phyloP scores from a whole-genome alignment of 495 filamentous ascomycete genomes.

The Penicillium canescens region DNA sequence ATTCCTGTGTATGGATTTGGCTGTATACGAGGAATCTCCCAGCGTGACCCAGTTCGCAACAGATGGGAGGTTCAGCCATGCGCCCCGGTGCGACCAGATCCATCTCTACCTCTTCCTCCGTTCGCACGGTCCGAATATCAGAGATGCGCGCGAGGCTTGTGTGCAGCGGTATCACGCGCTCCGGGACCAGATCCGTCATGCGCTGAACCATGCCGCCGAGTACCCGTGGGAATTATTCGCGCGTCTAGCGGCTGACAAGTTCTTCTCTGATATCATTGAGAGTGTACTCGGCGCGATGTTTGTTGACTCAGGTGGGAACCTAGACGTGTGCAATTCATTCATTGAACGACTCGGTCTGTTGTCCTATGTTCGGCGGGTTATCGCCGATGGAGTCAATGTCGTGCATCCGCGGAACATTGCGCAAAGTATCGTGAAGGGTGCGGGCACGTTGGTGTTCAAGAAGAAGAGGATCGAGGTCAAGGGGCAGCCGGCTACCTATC shows the following conservation, averaged over 20 bases:
- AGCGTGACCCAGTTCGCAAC: constrained; percentile 5
- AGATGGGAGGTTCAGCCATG: not conserved
- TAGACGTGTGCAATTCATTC: constrained; percentile 57
- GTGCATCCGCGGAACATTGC: constrained; percentile 75
- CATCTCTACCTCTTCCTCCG: constrained; percentile 74
- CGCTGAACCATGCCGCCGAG: constrained; percentile 42
- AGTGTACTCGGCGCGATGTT: constrained; percentile 80
- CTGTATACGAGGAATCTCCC: constrained; percentile 15
- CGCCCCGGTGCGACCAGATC: constrained; percentile 9
- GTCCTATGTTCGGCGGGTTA: constrained; percentile 58
- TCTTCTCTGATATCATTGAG: constrained; percentile 87
- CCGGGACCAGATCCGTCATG: constrained; percentile 48
- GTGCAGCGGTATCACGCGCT: constrained; percentile 47
- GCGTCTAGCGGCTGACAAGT: constrained; percentile 69
- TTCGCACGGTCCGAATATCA: constrained; percentile 48
- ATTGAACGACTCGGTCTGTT: constrained; percentile 66
- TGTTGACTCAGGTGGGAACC: constrained; percentile 67
- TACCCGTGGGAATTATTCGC: constrained; percentile 80
- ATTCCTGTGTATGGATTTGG: constrained; percentile 67
- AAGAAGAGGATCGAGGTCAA: constrained; percentile 10
- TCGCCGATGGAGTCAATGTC: constrained; percentile 59
- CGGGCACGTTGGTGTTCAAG: constrained; percentile 18
- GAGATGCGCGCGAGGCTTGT: constrained; percentile 43
- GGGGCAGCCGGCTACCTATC: not conserved
- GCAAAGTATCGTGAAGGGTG: constrained; percentile 51